Evolutionary conservation across 2,329 filamentous ascomycete species (phyloP).

Genomic region (Penicillium sp.): DNA sequence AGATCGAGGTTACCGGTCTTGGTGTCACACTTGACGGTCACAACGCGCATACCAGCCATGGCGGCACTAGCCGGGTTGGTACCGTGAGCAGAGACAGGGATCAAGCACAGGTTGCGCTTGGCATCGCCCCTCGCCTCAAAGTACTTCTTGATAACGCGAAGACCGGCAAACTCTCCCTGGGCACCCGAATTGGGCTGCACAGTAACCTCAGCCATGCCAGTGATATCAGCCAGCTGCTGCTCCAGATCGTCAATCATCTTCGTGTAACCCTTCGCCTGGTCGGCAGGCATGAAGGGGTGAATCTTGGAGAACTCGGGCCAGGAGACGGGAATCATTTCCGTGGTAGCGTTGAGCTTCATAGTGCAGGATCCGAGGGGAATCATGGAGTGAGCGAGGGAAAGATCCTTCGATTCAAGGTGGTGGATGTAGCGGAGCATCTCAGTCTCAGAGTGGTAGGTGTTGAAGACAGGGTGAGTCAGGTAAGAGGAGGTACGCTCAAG

Average conservation of each 20-base stretch:
- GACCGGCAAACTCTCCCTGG: conserved; percentile 89
- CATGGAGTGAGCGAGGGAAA: conserved; percentile 95
- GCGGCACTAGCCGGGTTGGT: conserved; percentile 94
- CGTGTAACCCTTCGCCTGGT: conserved; percentile 65
- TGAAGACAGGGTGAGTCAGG: conserved; percentile 90
- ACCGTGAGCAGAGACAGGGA: conserved; percentile 91
- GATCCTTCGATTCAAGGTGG: conserved; percentile 88
- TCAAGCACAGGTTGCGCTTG: conserved; percentile 84
- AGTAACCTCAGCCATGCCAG: conserved; percentile 84
- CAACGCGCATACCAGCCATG: conserved; percentile 93
- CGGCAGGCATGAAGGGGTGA: conserved; percentile 72
- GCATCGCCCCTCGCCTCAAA: conserved; percentile 63
- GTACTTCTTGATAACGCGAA: conserved; percentile 83
- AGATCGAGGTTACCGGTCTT: conserved; percentile 88
- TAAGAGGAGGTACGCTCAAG: conserved; percentile 72
- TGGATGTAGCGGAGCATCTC: conserved; percentile 91
- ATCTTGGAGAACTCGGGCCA: conserved; percentile 72
- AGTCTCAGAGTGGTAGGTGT: conserved; percentile 90
- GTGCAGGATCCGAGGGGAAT: conserved; percentile 95
- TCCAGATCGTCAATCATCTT: conserved; percentile 70
- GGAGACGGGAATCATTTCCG: conserved; percentile 86
- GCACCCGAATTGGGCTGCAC: conserved; percentile 95
- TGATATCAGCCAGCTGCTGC: conserved; percentile 73
- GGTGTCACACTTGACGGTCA: conserved; percentile 85
- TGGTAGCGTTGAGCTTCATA: conserved; percentile 95